Evolutionary conservation across 1,284 basidiomycete genomes (phyloP).

Genomic region (Papiliotrema laurentii): DNA sequence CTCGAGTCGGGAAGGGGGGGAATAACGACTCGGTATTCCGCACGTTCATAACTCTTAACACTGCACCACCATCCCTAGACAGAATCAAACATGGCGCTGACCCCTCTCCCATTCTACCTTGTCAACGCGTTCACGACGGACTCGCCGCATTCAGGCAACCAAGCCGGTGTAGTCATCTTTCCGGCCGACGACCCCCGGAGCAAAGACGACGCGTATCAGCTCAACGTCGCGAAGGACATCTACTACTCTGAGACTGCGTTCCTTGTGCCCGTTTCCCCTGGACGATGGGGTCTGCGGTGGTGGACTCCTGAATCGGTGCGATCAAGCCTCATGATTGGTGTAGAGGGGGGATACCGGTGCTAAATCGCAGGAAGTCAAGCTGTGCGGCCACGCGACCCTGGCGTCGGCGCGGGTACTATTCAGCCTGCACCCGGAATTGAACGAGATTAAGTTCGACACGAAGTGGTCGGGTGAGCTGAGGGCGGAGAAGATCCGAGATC

Average conservation of each 20-base stretch:
- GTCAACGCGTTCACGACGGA: slow-evolving; percentile 35
- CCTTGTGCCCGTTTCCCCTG: slow-evolving; percentile 20
- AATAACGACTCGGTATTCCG: not conserved
- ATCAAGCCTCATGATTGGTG: not conserved
- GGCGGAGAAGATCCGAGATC: not conserved
- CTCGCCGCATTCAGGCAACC: slow-evolving; percentile 32
- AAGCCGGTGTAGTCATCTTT: slow-evolving; percentile 38
- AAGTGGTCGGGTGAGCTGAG: slow-evolving; percentile 26
- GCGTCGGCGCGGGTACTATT: slow-evolving; percentile 32
- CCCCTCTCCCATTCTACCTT: slow-evolving; percentile 21
- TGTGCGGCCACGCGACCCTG: slow-evolving; percentile 42
- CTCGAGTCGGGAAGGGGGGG: no score
- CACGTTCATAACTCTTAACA: not conserved
- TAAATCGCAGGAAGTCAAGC: slow-evolving; percentile 27
- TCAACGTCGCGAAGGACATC: slow-evolving; percentile 28
- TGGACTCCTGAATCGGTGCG: slow-evolving; percentile 34
- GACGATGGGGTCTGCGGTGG: slow-evolving; percentile 34
- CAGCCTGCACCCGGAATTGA: slow-evolving; percentile 15
- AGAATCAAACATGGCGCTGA: not conserved
- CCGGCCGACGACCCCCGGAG: slow-evolving; percentile 17
- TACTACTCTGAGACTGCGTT: slow-evolving; percentile 39
- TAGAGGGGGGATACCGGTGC: not conserved
- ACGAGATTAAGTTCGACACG: slow-evolving; percentile 24
- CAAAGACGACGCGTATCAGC: slow-evolving; percentile 25
- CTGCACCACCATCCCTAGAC: no score